Base-by-base conservation (phyloP, 2,329 filamentous ascomycete genomes). In the Pseudodiploospora longispora region DNA sequence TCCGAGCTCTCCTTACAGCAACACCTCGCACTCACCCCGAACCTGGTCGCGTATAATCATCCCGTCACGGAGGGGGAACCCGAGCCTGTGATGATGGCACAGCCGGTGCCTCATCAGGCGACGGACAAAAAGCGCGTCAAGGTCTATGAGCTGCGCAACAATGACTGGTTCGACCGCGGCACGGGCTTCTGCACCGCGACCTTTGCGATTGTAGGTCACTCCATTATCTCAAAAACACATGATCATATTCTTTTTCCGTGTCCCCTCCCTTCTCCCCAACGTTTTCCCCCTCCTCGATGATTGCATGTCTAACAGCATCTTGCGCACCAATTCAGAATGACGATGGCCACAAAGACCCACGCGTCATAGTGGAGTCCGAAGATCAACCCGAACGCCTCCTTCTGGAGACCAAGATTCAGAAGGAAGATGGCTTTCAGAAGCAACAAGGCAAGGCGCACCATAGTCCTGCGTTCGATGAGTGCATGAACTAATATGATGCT, bases 141-240 rank as follows among this genome's bases (percentile, higher is more conserved):
- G 75, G 93, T 98, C 63, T 98, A 98, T 68, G 93, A 97, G 73
- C 78, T 98, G 59, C 88, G 87, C 66, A 89, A 95, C 70, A 95
- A 95, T 76, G 93, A 97, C 80, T 98, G 93, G 93, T 96, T 91
- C 64, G 93, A 98, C 69, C 79, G 91, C 59, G 93, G 93, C 52
- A 98, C 93, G 39, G 93, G 93, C 50, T 96, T 96, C 66, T 97
- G 93, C 65, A 87, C 81, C 48, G 89, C 90, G 39, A 76, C 82
- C 52, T 78, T 85, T 52, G 69, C 83, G 51, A 76, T 82, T 64
- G 86, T 93, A 78, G 64, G 85, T 64, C 41, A 46, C 49, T 30
- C 42, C 44, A 41, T 36, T 38, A 32, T 43, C 43, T 38, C 27
- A 10, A 3, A 19, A 19, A 19, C 32, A 10, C 30, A 12, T 10